Evolutionary conservation across 768 basidiomycete species (phyloP), one percentile per base, ranked within the genome.

Genomic region (Lactifluus hygrophoroides): DNA sequence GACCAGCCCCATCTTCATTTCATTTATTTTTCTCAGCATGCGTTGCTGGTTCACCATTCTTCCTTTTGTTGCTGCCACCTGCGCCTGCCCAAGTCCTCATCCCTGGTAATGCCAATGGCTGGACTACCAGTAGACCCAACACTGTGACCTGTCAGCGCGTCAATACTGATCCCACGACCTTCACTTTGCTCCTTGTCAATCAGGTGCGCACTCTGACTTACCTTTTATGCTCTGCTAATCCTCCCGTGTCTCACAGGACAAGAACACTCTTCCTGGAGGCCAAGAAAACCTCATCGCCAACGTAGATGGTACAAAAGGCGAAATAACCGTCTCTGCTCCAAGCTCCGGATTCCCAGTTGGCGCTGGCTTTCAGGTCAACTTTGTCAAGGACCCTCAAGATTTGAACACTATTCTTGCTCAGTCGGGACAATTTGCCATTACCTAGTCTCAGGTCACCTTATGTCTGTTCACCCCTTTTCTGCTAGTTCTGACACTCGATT

Each of bases 101-200:
- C 35, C 60, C 64, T 62, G 63, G 63, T 58, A 56, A 54, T 5
- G 60, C 66, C 42, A 60, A 74, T 23, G 79, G 77, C 48, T 91
- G 89, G 90, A 77, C 76, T 32, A 68, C 69, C 27, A 84, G 80
- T 40, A 55, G 60, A 3, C 65, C 76, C 52, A 84, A 82, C 64
- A 66, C 62, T 16, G 71, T 90, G 55, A 57, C 72, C 6, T 94
- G 90, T 90, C 49, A 69, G 1, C 77, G 77, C 5, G 90, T 90
- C 58, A 58, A 62, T 53, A 88, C 86, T 9, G 92, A 94, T 67
- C 71, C 78, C 0, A 25, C 56, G 51, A 89, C 80, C 72, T 91
- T 93, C 70, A 80, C 86, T 14, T 76, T 79, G 48, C 73, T 90
- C 50, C 76, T 94, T 46, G 77, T 75, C 61, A 88, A 88, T 72